Percentiles rank a stretch among this genome's conserved stretches.
phyloP scores from a whole-genome alignment of 352 stramenopile species.

The Pythium utonaiense region DNA sequence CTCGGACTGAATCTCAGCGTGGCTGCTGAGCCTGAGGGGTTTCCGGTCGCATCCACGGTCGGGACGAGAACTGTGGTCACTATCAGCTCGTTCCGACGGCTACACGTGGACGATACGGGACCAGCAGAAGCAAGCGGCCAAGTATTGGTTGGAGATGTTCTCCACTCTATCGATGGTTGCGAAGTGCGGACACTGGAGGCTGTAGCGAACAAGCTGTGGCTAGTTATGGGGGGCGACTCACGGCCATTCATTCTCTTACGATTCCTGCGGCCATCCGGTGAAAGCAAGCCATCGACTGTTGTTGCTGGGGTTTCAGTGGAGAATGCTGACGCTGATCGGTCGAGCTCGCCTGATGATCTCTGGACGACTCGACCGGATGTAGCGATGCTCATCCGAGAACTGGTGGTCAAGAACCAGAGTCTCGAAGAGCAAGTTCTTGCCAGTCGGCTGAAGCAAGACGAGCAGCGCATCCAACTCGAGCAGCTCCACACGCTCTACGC shows the following conservation, averaged over 20 bases:
- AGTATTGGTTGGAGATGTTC: slow-evolving; percentile 38
- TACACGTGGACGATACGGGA: slow-evolving; percentile 33
- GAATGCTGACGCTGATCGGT: too few relatives aligned
- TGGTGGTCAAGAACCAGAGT: slow-evolving; percentile 38
- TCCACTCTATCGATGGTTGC: slow-evolving; percentile 43
- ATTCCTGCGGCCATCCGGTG: slow-evolving; percentile 25
- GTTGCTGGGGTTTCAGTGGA: too few relatives aligned
- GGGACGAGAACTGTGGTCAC: background rate
- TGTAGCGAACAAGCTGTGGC: slow-evolving; percentile 14
- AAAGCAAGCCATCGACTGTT: too few relatives aligned
- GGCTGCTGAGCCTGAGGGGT: background rate
- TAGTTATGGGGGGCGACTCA: background rate
- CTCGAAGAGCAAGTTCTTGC: slow-evolving; percentile 49
- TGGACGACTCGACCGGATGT: slow-evolving; percentile 8
- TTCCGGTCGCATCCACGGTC: background rate
- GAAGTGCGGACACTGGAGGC: slow-evolving; percentile 30
- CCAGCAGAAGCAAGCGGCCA: slow-evolving; percentile 45
- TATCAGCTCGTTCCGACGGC: slow-evolving; percentile 48
- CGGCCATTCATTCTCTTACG: slow-evolving; percentile 33
- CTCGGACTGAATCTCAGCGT: slow-evolving; percentile 42
- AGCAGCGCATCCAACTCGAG: slow-evolving; percentile 61
- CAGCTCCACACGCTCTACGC: slow-evolving; percentile 61
- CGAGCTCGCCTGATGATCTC: background rate
- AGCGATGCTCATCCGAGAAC: slow-evolving; percentile 33
- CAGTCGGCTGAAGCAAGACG: slow-evolving; percentile 47